A percentile compares a stretch with the other conserved stretches of the same genome.
phyloP scores from a whole-genome alignment of 495 filamentous ascomycete genomes.

The Polyplosphaeria fusca region DNA sequence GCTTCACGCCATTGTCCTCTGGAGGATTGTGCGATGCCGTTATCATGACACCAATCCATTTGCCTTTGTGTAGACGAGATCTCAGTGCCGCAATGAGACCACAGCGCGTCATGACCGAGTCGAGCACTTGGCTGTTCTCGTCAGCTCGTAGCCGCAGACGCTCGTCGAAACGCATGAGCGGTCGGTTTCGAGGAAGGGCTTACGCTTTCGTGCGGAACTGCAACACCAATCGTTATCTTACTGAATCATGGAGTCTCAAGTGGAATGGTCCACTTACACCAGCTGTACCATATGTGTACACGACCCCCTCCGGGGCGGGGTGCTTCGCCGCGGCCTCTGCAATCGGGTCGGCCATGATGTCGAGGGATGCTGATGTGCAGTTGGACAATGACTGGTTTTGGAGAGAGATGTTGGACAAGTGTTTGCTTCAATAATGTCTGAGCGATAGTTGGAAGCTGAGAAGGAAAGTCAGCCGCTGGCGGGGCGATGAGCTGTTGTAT shows the following conservation, averaged over 20 bases:
- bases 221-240: constrained; percentile 31
- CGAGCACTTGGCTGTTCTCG: constrained; percentile 55
- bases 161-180: not conserved
- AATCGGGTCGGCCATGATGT: constrained; percentile 27
- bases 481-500: constrained; percentile 2
- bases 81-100: constrained; percentile 87
- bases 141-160: constrained; percentile 11
- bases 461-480: not conserved
- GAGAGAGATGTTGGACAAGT: not conserved
- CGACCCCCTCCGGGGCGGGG: constrained; percentile 64
- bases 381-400: not conserved
- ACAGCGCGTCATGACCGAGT: constrained; percentile 86
- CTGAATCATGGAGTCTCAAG: not conserved
- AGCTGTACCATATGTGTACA: constrained; percentile 92
- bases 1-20: constrained; percentile 95
- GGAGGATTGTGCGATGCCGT: constrained; percentile 98
- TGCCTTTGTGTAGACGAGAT: constrained; percentile 79
- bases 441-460: not conserved
- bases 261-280: constrained; percentile 57
- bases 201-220: constrained; percentile 81
- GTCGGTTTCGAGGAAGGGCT: constrained; percentile 31
- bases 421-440: not conserved
- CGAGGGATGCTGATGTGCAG: not conserved
- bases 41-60: constrained; percentile 97
- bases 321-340: constrained; percentile 59